Evolutionary conservation across 192 early-diverging fungal genomes (phyloP), one percentile per base, ranked within the genome.

Genomic region (Fimicolochytrium jonesii): DNA sequence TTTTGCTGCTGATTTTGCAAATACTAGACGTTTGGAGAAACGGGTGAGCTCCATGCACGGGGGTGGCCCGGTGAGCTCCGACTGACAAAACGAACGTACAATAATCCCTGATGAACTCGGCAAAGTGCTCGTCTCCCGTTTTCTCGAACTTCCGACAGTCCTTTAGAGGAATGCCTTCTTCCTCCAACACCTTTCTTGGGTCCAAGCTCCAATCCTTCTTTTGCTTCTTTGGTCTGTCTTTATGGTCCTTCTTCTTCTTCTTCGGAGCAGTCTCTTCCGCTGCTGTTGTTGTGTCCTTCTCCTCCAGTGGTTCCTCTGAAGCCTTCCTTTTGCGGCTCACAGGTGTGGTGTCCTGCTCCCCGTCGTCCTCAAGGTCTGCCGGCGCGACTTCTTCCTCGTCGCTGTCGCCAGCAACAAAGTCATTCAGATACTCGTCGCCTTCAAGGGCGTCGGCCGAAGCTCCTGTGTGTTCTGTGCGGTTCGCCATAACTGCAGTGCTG

Each of bases 171-270:
- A 49, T 53, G 34, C 41, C 50, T 56, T 46, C 7, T 2, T 25
- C 39, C 9, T 26, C 46, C 7, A 65, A 44, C 25, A 56, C 26
- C n/a, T 51, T 44, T 4, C n/a, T 56, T 55, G 63, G 49, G 13
- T 48, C 44, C 15, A 54, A 39, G 20, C 25, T 29, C 2, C 15
- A 50, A 2, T 63, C 67, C 17, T 61, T 59, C 30, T 23, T n/a
- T 20, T 31, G 49, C 42, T 60, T 67, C 48, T 66, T 67, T 22
- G 34, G 43, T 59, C 61, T 71, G 37, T 70, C 59, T 48, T 71
- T 39, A 23, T 35, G 22, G 33, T 54, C 54, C 18, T 42, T 33
- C 29, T 62, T 5, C 41, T 26, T 17, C 43, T 63, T 44, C n/a
- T 30, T 10, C 2, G 31, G 2, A n/a, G n/a, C n/a, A n/a, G n/a